Evolutionary conservation across 2,329 filamentous ascomycete species (phyloP).

Genomic region (Sarocladium brachiariae): DNA sequence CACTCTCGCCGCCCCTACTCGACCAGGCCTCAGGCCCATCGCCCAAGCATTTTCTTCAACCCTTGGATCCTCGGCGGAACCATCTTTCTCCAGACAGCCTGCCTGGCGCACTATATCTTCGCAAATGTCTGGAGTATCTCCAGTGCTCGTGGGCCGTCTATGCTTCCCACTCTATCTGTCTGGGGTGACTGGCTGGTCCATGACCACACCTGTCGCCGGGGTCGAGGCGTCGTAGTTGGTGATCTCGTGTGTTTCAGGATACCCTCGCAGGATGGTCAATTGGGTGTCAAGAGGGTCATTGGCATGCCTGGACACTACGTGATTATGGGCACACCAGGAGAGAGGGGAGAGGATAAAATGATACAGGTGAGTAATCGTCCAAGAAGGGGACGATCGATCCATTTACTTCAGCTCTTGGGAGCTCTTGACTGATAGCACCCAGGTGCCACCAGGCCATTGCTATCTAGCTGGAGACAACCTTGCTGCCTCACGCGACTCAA

Average conservation of each 20-base stretch:
- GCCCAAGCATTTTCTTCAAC: conserved; percentile 18
- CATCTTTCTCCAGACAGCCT: conserved; percentile 23
- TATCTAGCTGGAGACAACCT: conserved; percentile 89
- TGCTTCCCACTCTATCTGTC: conserved; percentile 77
- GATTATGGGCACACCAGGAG: conserved; percentile 53
- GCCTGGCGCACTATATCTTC: conserved; percentile 36
- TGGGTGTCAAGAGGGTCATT: conserved; percentile 72
- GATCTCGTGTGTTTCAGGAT: conserved; percentile 77
- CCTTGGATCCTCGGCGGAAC: conserved; percentile 18
- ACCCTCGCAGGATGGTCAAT: conserved; percentile 52
- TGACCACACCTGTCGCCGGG: conserved; percentile 60
- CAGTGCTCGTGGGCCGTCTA: conserved; percentile 65
- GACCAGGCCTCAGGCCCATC: background rate
- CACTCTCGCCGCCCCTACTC: background rate
- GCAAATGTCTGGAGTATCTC: conserved; percentile 58
- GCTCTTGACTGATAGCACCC: background rate
- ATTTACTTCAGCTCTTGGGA: background rate
- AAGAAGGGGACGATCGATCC: too few relatives aligned
- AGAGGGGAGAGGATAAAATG: conserved; percentile 42
- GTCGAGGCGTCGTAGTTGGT: conserved; percentile 62
- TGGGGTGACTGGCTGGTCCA: conserved; percentile 63
- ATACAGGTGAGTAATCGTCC: conserved; percentile 55
- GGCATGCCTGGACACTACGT: conserved; percentile 75
- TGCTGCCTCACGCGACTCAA: conserved; percentile 75
- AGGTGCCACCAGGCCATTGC: conserved; percentile 89